Evolutionary conservation across 2,329 filamentous ascomycete species (phyloP), one percentile per base, ranked within the genome.

Genomic region (Aspergillus eucalypticola): DNA sequence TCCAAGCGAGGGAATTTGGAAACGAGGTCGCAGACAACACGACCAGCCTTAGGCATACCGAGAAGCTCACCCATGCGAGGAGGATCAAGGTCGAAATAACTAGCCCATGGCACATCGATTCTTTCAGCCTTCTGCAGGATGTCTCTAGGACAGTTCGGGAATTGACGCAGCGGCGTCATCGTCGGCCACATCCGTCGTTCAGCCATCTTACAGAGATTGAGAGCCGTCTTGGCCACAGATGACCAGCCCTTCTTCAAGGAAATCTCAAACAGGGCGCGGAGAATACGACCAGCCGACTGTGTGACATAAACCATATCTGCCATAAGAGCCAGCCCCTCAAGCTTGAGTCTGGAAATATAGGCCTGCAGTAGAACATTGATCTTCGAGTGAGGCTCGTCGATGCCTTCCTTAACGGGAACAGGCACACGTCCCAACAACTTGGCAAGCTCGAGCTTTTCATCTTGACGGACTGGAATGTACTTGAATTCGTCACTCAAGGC

Each of bases 161-260:
- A 99, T 71, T 99, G 95, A 56, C 95, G 87, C 32, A 99, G 82
- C 10, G 96, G 95, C 39, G 92, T 91, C 95, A 98, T 99, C 5
- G 94, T 98, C 13, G 94, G 93, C 95, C 95, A 99, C 96, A 99
- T 99, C 53, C 96, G 86, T 83, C 96, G 96, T 81, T 99, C 95
- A 0, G 94, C 95, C 92, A 96, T 98, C 81, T 99, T 99, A 80
- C 96, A 99, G 56, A 99, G 84, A 69, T 96, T 91, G 44, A 99
- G 82, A 0, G 95, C 93, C 63, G 90, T 92, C 79, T 95, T 96
- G 8, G 95, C 91, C 3, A 98, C 95, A 15, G 88, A 89, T 0
- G 95, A 88, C 94, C 94, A 99, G 35, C 94, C 94, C 77, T 97
- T 97, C 79, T 94, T 96, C 66, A 99, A 79, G n/a, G 91, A 90